phyloP scores from a whole-genome alignment of 352 stramenopile genomes.

The Phytopythium vexans region DNA sequence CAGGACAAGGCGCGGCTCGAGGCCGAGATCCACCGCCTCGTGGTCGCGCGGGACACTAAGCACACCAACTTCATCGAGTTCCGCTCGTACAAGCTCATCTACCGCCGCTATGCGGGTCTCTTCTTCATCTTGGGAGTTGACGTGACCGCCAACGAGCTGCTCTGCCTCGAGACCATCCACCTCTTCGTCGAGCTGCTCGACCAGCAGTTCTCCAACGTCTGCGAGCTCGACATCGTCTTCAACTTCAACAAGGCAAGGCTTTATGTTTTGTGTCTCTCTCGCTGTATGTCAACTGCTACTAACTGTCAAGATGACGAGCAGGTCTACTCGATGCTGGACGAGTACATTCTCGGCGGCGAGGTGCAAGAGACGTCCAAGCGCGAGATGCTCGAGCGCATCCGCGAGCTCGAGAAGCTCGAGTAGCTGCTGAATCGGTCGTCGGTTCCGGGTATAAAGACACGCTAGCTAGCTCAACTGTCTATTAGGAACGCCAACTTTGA shows the following conservation, averaged over 20 bases:
- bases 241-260: constrained; percentile 89
- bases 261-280: constrained; percentile 13
- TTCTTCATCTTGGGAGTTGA: constrained; percentile 98
- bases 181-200: constrained; percentile 98
- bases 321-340: constrained; percentile 93
- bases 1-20: constrained; percentile 85
- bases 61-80: constrained; percentile 97
- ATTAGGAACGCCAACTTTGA: too few species aligned
- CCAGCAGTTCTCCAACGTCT: constrained; percentile 98
- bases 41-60: constrained; percentile 86
- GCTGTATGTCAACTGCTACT: too few species aligned
- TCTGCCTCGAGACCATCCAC: constrained; percentile 98
- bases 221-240: constrained; percentile 96
- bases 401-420: constrained; percentile 91
- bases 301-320: constrained; percentile 11
- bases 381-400: constrained; percentile 91
- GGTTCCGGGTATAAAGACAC: too few species aligned
- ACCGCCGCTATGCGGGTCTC: constrained; percentile 96
- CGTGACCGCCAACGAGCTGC: constrained; percentile 96
- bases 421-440: constrained; percentile 14
- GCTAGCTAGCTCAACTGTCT: too few species aligned
- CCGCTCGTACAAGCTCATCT: constrained; percentile 99
- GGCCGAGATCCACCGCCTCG: constrained; percentile 88
- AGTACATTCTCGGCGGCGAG: constrained; percentile 94
- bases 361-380: constrained; percentile 91